These are phyloP conservation scores for Fonsecaea pedrosoi DNA, from an alignment of 2,329 filamentous ascomycete species.

Conservation along the genomic window DNA sequence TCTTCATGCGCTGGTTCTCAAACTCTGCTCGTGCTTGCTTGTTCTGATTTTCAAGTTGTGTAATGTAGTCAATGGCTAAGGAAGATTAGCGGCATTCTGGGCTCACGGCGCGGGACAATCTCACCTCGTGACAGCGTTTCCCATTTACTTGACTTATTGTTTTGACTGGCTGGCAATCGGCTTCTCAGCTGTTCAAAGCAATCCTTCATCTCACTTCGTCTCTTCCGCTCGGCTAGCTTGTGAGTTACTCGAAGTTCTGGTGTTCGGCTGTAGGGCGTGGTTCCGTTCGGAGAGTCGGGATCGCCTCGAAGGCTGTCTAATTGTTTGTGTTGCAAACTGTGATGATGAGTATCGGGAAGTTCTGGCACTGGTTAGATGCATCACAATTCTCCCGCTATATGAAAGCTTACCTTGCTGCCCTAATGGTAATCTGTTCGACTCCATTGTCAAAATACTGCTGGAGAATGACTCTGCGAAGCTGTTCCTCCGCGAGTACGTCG, in stretches of 20 bases:
- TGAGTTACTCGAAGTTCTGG: conserved; percentile 58
- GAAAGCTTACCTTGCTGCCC: conserved; percentile 54
- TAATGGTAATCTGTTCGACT: conserved; percentile 59
- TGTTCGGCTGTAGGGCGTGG: conserved; percentile 57
- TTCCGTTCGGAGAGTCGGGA: conserved; percentile 49
- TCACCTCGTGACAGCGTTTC: conserved; percentile 57
- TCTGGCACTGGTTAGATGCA: conserved; percentile 43
- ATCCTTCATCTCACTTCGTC: conserved; percentile 61
- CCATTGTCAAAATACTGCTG: conserved; percentile 58
- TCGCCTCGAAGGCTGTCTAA: conserved; percentile 56
- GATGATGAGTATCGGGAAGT: conserved; percentile 56
- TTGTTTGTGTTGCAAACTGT: conserved; percentile 57
- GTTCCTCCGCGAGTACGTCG: conserved; percentile 52
- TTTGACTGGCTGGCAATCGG: conserved; percentile 54
- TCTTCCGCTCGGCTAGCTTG: conserved; percentile 59
- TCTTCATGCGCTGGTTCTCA: conserved; percentile 44
- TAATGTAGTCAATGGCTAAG: conserved; percentile 58
- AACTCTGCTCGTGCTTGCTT: conserved; percentile 48
- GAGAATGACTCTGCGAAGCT: conserved; percentile 56
- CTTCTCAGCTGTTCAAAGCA: conserved; percentile 56
- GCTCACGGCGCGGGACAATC: conserved; percentile 5
- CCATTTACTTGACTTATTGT: conserved; percentile 61
- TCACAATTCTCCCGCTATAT: neutral
- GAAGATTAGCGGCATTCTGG: conserved; percentile 10
- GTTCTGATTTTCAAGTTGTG: conserved; percentile 51